These are phyloP conservation scores for Arthroderma sp. DNA, from an alignment of 2,329 filamentous ascomycete species.

Conservation along the genomic window DNA sequence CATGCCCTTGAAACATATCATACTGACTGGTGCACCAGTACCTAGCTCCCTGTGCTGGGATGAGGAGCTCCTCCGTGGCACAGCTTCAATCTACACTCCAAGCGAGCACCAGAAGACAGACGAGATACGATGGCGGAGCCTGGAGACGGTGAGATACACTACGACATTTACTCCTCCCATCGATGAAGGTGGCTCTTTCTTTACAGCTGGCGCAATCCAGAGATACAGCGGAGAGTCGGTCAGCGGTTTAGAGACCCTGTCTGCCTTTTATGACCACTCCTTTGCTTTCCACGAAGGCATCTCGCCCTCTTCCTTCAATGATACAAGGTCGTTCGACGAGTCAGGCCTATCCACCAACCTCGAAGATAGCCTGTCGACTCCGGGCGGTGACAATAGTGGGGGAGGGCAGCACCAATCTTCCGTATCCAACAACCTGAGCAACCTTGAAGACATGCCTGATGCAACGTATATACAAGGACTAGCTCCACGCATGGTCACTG, in stretches of 20 bases:
- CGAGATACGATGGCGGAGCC: conserved; percentile 14
- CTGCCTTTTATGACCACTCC: conserved; percentile 67
- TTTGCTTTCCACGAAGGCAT: conserved; percentile 54
- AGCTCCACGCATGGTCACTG: conserved; percentile 66
- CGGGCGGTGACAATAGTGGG: conserved; percentile 9
- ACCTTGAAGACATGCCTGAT: conserved; percentile 59
- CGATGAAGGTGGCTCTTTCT: conserved; percentile 11
- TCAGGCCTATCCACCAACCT: conserved; percentile 8
- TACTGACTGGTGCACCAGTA: conserved; percentile 52
- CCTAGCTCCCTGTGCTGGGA: conserved; percentile 44
- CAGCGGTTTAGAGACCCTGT: conserved; percentile 33
- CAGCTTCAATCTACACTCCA: background rate
- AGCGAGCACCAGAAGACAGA: background rate
- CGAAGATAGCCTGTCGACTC: conserved; percentile 4
- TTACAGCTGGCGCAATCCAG: conserved; percentile 14
- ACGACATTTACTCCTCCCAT: conserved; percentile 6
- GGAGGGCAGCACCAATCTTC: background rate
- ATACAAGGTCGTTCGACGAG: conserved; percentile 10
- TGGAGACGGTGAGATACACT: background rate
- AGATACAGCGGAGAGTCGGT: conserved; percentile 12
- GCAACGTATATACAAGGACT: conserved; percentile 55
- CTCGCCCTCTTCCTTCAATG: conserved; percentile 6
- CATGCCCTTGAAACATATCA: conserved; percentile 31
- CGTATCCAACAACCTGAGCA: conserved; percentile 37
- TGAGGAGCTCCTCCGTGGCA: conserved; percentile 36